Evolutionary conservation across 805 yeast genomes (phyloP).

Genomic region (Yamadazyma paraphyllophila): DNA sequence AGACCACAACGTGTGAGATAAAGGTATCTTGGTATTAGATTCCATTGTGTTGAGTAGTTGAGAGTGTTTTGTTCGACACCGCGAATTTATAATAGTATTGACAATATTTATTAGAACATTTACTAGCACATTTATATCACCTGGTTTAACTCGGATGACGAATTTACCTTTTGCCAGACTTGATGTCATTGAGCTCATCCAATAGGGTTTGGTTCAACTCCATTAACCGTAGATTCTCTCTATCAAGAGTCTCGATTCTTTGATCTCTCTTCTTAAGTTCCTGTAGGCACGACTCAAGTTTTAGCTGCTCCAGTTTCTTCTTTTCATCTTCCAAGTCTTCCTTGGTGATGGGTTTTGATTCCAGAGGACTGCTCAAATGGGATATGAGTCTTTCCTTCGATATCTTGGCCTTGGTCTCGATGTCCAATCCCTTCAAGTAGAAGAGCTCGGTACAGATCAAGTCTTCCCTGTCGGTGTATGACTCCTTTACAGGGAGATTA

Average conservation of each 20-base stretch:
- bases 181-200: conserved; percentile 8
- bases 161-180: conserved; percentile 1
- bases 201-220: conserved; percentile 31
- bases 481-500: conserved; percentile 15
- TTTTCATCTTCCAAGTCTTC: conserved; percentile 12
- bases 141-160: neutral
- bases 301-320: conserved; percentile 15
- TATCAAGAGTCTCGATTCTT: conserved; percentile 20
- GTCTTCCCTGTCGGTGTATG: conserved; percentile 15
- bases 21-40: conserved; percentile 47
- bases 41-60: conserved; percentile 22
- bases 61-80: neutral
- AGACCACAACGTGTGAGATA: conserved; percentile 93
- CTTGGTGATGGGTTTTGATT: neutral
- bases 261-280: conserved; percentile 22
- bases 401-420: conserved; percentile 17
- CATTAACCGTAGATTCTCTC: conserved; percentile 28
- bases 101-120: neutral
- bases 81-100: neutral
- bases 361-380: neutral
- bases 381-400: conserved; percentile 7
- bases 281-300: conserved; percentile 19
- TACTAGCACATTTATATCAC: neutral
- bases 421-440: conserved; percentile 19
- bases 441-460: conserved; percentile 23